Evolutionary conservation across 805 yeast species (phyloP), one percentile per base, ranked within the genome.

Genomic region (Cyberlindnera euphorbiiphila): DNA sequence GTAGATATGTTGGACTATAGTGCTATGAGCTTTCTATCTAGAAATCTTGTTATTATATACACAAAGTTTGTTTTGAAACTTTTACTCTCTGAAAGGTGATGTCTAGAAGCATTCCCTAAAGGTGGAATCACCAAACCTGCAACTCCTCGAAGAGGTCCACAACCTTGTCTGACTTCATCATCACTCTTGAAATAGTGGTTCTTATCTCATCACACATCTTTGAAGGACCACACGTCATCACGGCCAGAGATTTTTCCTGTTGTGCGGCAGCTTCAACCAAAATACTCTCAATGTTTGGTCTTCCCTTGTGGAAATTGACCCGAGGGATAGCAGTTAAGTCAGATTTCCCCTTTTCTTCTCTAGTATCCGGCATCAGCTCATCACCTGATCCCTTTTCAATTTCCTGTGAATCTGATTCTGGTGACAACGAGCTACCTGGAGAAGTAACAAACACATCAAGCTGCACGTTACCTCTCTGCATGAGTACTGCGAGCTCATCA

Each of bases 61-160:
- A 21, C 11, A 21, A 21, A 21, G 10, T 11, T 21, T 21, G 24
- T 9, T 11, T 21, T 21, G 24, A 21, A 8, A 21, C 11, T 9
- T 21, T 21, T 21, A 21, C 8, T 21, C 24, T 21, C 24, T 9
- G 11, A 21, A 9, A 9, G 10, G 11, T 14, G 15, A 7, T 14
- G 8, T 26, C 15, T 26, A 26, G 5, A 13, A 15, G 15, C 7
- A 15, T 7, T 10, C 14, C 12, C 22, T n/a, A 16, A 7, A 15
- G 21, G 8, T 8, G 5, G 5, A 14, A 23, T 43, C 30, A 78
- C 94, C 95, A 85, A 11, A 72, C 67, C 61, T 82, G 87, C 33
- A 81, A 69, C 53, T 83, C 89, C 55, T 86, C 95, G 53, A 68
- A 79, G 51, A 78, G 78, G 43, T 81, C 89, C 14, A 84, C 72